These are phyloP conservation scores for Coemansia sp. DNA, from an alignment of 192 early-diverging fungal genomes.

Conservation along the genomic window DNA sequence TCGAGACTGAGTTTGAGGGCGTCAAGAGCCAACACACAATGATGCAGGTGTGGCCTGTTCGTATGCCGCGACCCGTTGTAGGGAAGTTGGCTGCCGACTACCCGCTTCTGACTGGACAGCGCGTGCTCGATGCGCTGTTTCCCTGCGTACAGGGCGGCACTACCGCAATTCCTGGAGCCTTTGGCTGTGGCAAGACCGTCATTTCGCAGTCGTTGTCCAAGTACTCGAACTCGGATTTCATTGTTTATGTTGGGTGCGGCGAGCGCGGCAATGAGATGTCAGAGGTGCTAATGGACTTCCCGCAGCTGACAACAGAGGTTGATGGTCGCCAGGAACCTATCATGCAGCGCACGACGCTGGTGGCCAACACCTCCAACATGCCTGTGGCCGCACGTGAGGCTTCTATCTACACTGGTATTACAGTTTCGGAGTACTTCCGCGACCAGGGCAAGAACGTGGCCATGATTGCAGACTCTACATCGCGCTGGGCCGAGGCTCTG, in stretches of 20 bases:
- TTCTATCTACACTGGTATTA: conserved; percentile 99
- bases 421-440: conserved; percentile 99
- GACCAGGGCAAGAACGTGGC: conserved; percentile 99
- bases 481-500: conserved; percentile 99
- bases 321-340: conserved; percentile 97
- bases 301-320: conserved; percentile 87
- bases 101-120: conserved; percentile 96
- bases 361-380: conserved; percentile 99
- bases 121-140: conserved; percentile 98
- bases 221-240: conserved; percentile 99
- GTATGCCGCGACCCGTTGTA: conserved; percentile 88
- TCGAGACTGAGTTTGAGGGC: conserved; percentile 98
- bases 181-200: conserved; percentile 99
- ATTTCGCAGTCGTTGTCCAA: conserved; percentile 99
- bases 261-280: conserved; percentile 99
- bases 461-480: conserved; percentile 99
- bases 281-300: conserved; percentile 99
- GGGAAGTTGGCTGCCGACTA: conserved; percentile 95
- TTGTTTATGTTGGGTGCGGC: conserved; percentile 95
- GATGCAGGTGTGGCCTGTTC: conserved; percentile 98
- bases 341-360: conserved; percentile 99
- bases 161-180: conserved; percentile 98
- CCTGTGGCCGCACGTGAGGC: conserved; percentile 99
- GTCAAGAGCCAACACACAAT: conserved; percentile 88
- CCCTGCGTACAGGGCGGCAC: conserved; percentile 99